These are phyloP conservation scores for Termitomyces sp. DNA, from an alignment of 768 basidiomycete species.

Conservation along the genomic window DNA sequence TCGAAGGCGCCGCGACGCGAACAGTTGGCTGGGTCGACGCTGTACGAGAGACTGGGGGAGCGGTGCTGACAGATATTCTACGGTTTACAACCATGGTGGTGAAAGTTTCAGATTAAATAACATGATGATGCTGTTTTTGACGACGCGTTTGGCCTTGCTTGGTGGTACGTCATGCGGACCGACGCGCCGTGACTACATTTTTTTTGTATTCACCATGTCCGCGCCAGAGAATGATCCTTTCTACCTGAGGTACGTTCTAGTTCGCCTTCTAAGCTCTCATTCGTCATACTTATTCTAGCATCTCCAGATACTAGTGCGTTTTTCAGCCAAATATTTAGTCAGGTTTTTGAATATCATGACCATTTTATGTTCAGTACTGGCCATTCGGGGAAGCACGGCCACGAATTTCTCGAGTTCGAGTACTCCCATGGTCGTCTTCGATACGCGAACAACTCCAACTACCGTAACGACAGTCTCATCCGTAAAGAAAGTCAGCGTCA, in stretches of 20 bases:
- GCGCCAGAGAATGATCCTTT: constrained; percentile 46
- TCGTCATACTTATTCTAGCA: neutral
- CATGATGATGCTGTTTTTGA: too few species aligned
- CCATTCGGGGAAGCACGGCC: constrained; percentile 92
- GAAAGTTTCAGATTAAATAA: neutral
- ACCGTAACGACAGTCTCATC: constrained; percentile 95
- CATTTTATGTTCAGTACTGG: constrained; percentile 63
- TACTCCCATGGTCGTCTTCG: constrained; percentile 84
- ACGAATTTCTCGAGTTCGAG: constrained; percentile 87
- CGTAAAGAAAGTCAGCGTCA: constrained; percentile 90
- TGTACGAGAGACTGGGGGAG: constrained; percentile 47
- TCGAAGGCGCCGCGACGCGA: constrained; percentile 25
- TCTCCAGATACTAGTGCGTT: constrained; percentile 46
- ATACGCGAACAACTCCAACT: constrained; percentile 99
- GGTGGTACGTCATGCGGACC: neutral
- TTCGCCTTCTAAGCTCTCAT: neutral
- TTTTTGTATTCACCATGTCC: constrained; percentile 32
- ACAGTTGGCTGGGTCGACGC: constrained; percentile 48
- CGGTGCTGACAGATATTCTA: constrained; percentile 54
- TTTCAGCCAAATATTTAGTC: neutral
- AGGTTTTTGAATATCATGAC: neutral
- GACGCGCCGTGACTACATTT: neutral
- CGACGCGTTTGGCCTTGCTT: constrained; percentile 6
- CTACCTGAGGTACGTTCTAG: constrained; percentile 61
- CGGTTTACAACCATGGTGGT: constrained; percentile 61